phyloP scores from a whole-genome alignment of 345 rosid genomes.

The Dimocarpus longan region DNA sequence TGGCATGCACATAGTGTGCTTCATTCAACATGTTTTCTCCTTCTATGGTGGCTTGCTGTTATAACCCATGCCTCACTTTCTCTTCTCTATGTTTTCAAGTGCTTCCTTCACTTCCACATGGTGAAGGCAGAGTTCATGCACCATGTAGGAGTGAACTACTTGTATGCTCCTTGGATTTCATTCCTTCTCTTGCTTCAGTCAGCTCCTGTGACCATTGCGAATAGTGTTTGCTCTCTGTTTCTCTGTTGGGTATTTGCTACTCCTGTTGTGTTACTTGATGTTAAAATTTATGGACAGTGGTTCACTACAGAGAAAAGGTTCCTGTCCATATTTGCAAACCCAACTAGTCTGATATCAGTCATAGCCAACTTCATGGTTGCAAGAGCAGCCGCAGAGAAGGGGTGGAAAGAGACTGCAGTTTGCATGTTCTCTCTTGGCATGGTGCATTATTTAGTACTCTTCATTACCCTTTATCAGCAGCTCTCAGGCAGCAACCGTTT shows the following conservation, averaged over 20 bases:
- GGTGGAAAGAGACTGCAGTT: constrained; percentile 61
- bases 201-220: constrained; percentile 34
- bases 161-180: constrained; percentile 68
- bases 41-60: constrained; percentile 42
- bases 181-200: constrained; percentile 74
- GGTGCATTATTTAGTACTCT: constrained; percentile 66
- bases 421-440: constrained; percentile 68
- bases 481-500: constrained; percentile 44
- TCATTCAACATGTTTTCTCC: constrained; percentile 25
- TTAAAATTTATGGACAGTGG: constrained; percentile 82
- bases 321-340: constrained; percentile 57
- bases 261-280: constrained; percentile 57
- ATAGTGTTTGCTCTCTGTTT: constrained; percentile 11
- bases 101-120: constrained; percentile 35
- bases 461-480: constrained; percentile 74
- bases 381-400: constrained; percentile 56
- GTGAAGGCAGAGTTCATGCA: constrained; percentile 51
- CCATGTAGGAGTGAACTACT: constrained; percentile 63
- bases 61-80: constrained; percentile 27
- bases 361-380: constrained; percentile 65
- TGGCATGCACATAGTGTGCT: constrained; percentile 16
- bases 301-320: constrained; percentile 66
- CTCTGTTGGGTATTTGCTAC: constrained; percentile 46
- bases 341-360: constrained; percentile 64
- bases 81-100: constrained; percentile 30